Evolutionary conservation across 2,329 filamentous ascomycete genomes (phyloP), one percentile per base, ranked within the genome.

Genomic region (Neoascochyta sp.): DNA sequence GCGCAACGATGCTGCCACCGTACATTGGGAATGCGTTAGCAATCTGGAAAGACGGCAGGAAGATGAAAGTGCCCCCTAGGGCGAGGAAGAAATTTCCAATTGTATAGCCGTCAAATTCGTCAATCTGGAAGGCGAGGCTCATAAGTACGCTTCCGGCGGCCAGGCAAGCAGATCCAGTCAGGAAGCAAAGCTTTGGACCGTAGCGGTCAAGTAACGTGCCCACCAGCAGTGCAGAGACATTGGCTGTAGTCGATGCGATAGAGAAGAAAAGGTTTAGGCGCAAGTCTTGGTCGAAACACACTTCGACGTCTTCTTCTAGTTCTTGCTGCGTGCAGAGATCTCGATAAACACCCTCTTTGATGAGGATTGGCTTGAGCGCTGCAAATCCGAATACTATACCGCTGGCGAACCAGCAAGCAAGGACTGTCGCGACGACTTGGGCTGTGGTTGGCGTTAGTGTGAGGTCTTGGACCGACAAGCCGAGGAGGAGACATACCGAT

Each of bases 31-130:
- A 90, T 3, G 86, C 80, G 59, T 92, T 92, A 21, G 84, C 87
- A 21, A 92, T 75, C 57, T 92, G 86, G 62, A 90, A 90, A 3
- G 82, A 84, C 7, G 84, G 81, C 34, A 92, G 86, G 62, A 87
- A 92, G 29, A 86, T 76, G 50, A 88, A 89, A 3, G 85, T 83
- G 0, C 86, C 86, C 12, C 85, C 86, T 2, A 90, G 70, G 1
- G 85, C 83, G 6, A 92, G 71, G 32, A 86, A 78, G 13, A 89
- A 68, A 59, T 90, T 89, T 10, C 83, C 85, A 4, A 77, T 67
- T 12, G 86, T 74, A 50, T 83, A 81, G 10, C 57, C 59, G 34
- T 64, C 60, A 34, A 63, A 62, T 19, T 53, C 41, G 10, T 43
- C 47, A 27, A 63, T 52, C 36, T 53, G 51, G 29, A 58, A 59